Evolutionary conservation across 768 basidiomycete species (phyloP).

Genomic region (Kwoniella dendrophila): DNA sequence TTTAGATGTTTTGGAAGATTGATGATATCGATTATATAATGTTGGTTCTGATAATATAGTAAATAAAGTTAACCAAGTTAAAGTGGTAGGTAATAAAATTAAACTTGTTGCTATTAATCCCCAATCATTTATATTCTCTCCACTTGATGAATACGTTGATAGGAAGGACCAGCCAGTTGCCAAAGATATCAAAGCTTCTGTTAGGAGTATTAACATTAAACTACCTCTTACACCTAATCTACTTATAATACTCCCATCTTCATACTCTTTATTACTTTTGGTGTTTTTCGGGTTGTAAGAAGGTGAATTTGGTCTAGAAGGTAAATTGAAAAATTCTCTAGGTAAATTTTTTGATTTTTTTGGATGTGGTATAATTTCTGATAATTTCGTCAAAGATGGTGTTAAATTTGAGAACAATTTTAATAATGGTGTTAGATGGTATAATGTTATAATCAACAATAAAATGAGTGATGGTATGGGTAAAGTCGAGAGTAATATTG

Average conservation of each 20-base stretch:
- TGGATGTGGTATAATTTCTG: slow-evolving; percentile 42
- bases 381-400: slow-evolving; percentile 21
- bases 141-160: neutral
- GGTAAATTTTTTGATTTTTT: slow-evolving; percentile 37
- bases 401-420: slow-evolving; percentile 23
- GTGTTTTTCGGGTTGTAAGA: neutral
- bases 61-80: slow-evolving; percentile 11
- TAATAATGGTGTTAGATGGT: slow-evolving; percentile 36
- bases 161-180: slow-evolving; percentile 21
- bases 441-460: slow-evolving; percentile 30
- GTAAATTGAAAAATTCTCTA: slow-evolving; percentile 50
- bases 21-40: slow-evolving; percentile 4
- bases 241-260: no score
- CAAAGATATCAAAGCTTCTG: slow-evolving; percentile 13
- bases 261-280: neutral
- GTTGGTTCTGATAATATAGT: slow-evolving; percentile 24
- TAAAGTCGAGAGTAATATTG: slow-evolving; percentile 24
- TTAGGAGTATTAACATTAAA: slow-evolving; percentile 26
- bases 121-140: slow-evolving; percentile 2
- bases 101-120: slow-evolving; percentile 8
- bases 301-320: slow-evolving; percentile 30
- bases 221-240: slow-evolving; percentile 25
- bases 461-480: slow-evolving; percentile 34
- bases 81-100: neutral
- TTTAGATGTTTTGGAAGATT: neutral